phyloP scores from a whole-genome alignment of 306 rosid genomes.

The Adenanthera pavonina region DNA sequence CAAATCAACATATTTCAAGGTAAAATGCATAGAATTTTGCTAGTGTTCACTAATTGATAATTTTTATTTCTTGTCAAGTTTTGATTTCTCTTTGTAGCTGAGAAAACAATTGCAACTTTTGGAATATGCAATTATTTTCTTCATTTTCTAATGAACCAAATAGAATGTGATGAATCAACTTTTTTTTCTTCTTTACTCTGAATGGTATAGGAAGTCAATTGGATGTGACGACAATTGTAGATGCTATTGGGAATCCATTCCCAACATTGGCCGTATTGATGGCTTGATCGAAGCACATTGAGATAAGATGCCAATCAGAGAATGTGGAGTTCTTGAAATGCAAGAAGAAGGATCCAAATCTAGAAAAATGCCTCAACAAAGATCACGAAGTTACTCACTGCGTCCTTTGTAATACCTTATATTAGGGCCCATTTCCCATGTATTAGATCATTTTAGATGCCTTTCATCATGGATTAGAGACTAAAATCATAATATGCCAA shows the following conservation, averaged over 20 bases:
- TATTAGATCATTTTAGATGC: too few species aligned
- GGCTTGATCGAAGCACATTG: constrained; percentile 93
- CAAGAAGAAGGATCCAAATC: constrained; percentile 88
- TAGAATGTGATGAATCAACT: neutral
- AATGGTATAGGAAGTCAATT: constrained; percentile 6
- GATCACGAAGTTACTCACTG: constrained; percentile 93
- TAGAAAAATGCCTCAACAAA: constrained; percentile 88
- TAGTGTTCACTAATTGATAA: neutral
- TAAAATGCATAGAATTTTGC: neutral
- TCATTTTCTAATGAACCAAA: neutral
- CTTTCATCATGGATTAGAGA: too few species aligned
- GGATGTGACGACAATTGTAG: constrained; percentile 79
- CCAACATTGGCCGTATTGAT: constrained; percentile 90
- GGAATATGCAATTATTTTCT: neutral
- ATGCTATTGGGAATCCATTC: constrained; percentile 87
- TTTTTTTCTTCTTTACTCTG: neutral
- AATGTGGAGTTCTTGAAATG: constrained; percentile 87
- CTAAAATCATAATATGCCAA: too few species aligned
- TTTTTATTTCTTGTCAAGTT: neutral
- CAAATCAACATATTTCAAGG: neutral
- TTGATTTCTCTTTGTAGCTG: neutral
- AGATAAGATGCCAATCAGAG: constrained; percentile 72
- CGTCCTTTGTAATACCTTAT: too few species aligned
- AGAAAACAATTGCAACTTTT: neutral
- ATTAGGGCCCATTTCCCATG: too few species aligned